phyloP scores from a whole-genome alignment of 129 eudicot species.

The Cynara cardunculus region DNA sequence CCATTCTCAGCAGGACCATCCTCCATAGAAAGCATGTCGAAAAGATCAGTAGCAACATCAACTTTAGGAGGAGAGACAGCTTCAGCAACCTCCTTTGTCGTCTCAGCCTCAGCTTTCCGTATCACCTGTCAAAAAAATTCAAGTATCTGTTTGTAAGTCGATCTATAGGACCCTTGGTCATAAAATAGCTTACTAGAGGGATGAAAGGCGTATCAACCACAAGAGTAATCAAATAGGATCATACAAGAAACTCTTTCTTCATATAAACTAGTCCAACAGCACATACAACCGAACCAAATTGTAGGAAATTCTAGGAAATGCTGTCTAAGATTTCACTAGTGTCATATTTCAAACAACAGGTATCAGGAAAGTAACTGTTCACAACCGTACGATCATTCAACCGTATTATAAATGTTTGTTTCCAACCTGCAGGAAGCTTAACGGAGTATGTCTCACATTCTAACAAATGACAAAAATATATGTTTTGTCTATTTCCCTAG shows the following conservation, averaged over 20 bases:
- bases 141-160: conserved; percentile 3
- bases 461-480: too few relatives aligned
- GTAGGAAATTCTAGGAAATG: background rate
- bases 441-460: too few relatives aligned
- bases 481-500: too few relatives aligned
- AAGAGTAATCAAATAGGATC: background rate
- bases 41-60: conserved; percentile 88
- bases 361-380: background rate
- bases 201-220: background rate
- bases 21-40: conserved; percentile 83
- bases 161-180: background rate
- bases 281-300: background rate
- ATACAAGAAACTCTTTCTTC: background rate
- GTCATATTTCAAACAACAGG: background rate
- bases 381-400: too few relatives aligned
- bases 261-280: background rate
- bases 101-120: conserved; percentile 50
- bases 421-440: too few relatives aligned
- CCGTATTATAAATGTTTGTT: too few relatives aligned
- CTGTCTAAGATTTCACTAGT: background rate
- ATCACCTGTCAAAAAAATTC: conserved; percentile 37
- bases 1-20: conserved; percentile 49
- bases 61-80: conserved; percentile 54
- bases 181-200: background rate
- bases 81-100: conserved; percentile 41